Evolutionary conservation across 2,329 filamentous ascomycete genomes (phyloP).

Genomic region (Sporothrix pallida): DNA sequence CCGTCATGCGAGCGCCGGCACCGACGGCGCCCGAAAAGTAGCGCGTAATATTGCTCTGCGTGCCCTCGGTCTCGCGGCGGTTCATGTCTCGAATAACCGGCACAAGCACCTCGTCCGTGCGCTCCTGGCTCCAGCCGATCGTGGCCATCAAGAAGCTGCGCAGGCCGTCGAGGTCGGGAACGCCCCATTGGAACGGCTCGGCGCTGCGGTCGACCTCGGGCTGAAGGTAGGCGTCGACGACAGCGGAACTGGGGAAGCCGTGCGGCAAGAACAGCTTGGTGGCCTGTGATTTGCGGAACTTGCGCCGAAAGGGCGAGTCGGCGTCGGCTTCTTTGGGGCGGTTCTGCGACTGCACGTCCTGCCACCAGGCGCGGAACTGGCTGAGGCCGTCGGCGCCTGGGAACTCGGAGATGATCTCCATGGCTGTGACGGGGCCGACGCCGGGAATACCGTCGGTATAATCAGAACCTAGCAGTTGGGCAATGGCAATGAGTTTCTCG

Average conservation of each 20-base stretch:
- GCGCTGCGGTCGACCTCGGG: slow-evolving; percentile 83
- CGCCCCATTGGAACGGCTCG: slow-evolving; percentile 90
- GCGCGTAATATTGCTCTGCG: slow-evolving; percentile 93
- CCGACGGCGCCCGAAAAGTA: slow-evolving; percentile 78
- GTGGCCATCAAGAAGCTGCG: slow-evolving; percentile 86
- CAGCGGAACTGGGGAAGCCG: slow-evolving; percentile 76
- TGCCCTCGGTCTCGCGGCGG: slow-evolving; percentile 82
- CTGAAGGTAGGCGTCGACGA: slow-evolving; percentile 81
- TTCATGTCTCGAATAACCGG: slow-evolving; percentile 98
- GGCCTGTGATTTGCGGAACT: slow-evolving; percentile 79
- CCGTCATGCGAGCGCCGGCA: slow-evolving; percentile 38
- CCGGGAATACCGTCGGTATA: slow-evolving; percentile 92
- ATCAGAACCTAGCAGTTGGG: slow-evolving; percentile 89
- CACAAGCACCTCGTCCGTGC: slow-evolving; percentile 93
- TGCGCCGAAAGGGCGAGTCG: slow-evolving; percentile 73
- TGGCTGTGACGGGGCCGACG: slow-evolving; percentile 89
- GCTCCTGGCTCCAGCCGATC: slow-evolving; percentile 89
- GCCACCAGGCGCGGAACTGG: slow-evolving; percentile 90
- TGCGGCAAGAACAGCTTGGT: slow-evolving; percentile 86
- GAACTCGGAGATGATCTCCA: slow-evolving; percentile 95
- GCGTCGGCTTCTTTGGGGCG: slow-evolving; percentile 68
- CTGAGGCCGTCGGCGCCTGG: slow-evolving; percentile 64
- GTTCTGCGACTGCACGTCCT: slow-evolving; percentile 71
- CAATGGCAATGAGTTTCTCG: slow-evolving; percentile 85
- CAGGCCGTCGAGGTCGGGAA: slow-evolving; percentile 87